Evolutionary conservation across 1,284 basidiomycete species (phyloP).

Genomic region (Papiliotrema laurentii): DNA sequence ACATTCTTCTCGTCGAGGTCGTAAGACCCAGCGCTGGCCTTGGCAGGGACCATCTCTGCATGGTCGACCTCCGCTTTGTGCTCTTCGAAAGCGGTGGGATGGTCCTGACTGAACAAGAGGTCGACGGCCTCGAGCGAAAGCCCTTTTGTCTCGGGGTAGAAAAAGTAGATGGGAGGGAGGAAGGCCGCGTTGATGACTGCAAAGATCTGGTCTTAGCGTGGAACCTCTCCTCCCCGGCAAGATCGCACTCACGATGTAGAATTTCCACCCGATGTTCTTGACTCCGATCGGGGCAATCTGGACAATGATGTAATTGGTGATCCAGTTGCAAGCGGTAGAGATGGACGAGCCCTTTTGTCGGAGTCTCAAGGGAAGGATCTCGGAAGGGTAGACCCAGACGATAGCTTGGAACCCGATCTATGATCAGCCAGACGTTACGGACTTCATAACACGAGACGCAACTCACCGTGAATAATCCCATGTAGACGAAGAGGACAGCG

Average conservation of each 20-base stretch:
- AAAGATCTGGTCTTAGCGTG: constrained; percentile 10
- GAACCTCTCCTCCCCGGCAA: background rate
- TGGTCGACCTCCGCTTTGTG: background rate
- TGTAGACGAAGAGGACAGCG: constrained; percentile 35
- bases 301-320: constrained; percentile 24
- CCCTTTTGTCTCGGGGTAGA: constrained; percentile 31
- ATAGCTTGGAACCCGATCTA: constrained; percentile 33
- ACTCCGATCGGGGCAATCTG: constrained; percentile 26
- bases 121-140: constrained; percentile 28
- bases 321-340: constrained; percentile 37
- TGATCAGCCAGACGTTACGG: background rate
- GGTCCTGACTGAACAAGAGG: constrained; percentile 8
- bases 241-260: constrained; percentile 28
- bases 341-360: constrained; percentile 35
- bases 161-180: constrained; percentile 27
- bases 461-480: constrained; percentile 36
- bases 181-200: constrained; percentile 22
- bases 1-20: background rate
- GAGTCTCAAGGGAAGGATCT: constrained; percentile 33
- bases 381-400: constrained; percentile 40
- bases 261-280: constrained; percentile 31
- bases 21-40: background rate
- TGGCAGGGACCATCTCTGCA: background rate
- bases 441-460: background rate
- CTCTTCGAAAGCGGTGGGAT: background rate